Base-by-base conservation (phyloP, 306 rosid genomes). In the Cyamopsis tetragonoloba region DNA sequence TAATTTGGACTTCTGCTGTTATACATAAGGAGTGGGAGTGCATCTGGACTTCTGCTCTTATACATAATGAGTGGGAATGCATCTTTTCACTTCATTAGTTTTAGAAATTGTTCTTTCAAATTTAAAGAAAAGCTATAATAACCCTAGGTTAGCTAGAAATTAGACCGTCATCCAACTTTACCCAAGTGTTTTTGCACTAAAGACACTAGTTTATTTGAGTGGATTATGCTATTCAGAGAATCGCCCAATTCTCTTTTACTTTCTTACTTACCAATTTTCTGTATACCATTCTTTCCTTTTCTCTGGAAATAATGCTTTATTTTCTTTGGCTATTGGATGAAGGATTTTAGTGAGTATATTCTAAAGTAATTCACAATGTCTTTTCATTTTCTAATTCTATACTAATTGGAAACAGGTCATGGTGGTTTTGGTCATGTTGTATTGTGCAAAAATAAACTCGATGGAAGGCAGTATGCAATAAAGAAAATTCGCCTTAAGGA, bases 401-500 rank as follows among this genome's bases (percentile, higher is more conserved):
- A 39, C 39, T 63, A 43, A 70, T 14, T 37, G 51, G 65, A 47
- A 51, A 67, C 76, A 92, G 98, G 98, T 81, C 98, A 86, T 84
- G 96, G 98, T 71, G 96, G 98, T 79, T 92, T 92, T 83, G 98
- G 93, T 59, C 93, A 84, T 67, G 98, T 92, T 59, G 91, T 89
- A 59, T 43, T 92, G 81, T 92, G 98, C 86, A 87, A 86, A 88
- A 92, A 92, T 80, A 92, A 92, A 69, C 83, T 92, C 22, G 98
- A 92, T 66, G 98, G 96, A 70, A 85, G 98, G 65, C 96, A 92
- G 31, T 92, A 92, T 84, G 98, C 98, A 5, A 85, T 92, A 65
- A 92, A 92, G 86, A 92, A 89, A 84, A 92, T 92, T 58, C 96
- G 81, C 73, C 93, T 92, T 7, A 89, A 77, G 60, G 98, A 92